phyloP scores from a whole-genome alignment of 331 rosid species.

The Erythrophleum ivorense region DNA sequence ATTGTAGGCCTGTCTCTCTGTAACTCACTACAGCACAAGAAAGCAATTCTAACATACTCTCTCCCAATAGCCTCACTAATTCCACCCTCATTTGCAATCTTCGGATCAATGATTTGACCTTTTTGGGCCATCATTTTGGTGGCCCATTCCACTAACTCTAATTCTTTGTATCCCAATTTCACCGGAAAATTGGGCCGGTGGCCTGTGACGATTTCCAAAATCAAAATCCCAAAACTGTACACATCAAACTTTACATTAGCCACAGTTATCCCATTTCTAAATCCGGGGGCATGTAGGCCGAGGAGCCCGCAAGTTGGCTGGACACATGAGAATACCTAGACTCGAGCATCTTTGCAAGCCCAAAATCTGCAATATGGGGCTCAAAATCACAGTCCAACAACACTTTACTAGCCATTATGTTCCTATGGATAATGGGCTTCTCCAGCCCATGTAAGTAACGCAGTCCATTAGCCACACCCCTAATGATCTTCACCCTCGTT shows the following conservation, averaged over 20 bases:
- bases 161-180: conserved; percentile 16
- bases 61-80: conserved; percentile 49
- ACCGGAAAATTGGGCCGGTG: conserved; percentile 54
- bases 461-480: conserved; percentile 78
- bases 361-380: conserved; percentile 88
- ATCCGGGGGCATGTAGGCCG: conserved; percentile 94
- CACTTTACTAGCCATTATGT: conserved; percentile 79
- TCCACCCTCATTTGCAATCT: conserved; percentile 49
- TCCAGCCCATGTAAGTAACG: conserved; percentile 60
- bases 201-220: conserved; percentile 70
- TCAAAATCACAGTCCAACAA: conserved; percentile 59
- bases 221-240: conserved; percentile 78
- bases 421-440: conserved; percentile 78
- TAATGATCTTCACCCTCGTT: conserved; percentile 56
- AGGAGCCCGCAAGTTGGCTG: conserved; percentile 73
- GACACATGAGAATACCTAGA: conserved; percentile 64
- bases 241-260: conserved; percentile 71
- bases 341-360: conserved; percentile 72
- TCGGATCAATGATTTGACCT: conserved; percentile 59
- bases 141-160: conserved; percentile 69
- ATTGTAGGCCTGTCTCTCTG: conserved; percentile 63
- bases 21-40: conserved; percentile 56
- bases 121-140: conserved; percentile 51
- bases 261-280: conserved; percentile 56
- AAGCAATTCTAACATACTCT: conserved; percentile 68